Evolutionary conservation across 2,329 filamentous ascomycete genomes (phyloP), one percentile per base, ranked within the genome.

Genomic region (Metarhizium brunneum): DNA sequence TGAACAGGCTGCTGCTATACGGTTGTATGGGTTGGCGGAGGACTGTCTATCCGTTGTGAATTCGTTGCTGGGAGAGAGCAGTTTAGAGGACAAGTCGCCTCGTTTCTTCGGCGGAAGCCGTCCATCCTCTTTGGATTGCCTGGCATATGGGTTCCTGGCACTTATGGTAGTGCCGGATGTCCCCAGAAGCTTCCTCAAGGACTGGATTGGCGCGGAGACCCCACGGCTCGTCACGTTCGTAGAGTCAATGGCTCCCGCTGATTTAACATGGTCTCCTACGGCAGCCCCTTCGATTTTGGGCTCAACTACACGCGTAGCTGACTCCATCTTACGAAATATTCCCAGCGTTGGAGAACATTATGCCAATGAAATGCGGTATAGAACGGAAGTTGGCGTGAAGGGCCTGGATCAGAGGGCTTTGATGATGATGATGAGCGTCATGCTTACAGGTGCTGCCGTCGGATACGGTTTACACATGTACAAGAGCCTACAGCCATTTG

Each of bases 61-160:
- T 54, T 79, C 84, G 42, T 74, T 89, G 10, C 56, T 75, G 45
- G 57, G 59, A 63, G 25, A 59, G 58, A 63, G n/a, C 58, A 61
- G 49, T 29, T 13, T 20, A 13, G 45, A 48, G 6, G 45, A 14
- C 7, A 48, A 48, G 45, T 30, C 52, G 3, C 53, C 72, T n/a
- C 60, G 65, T 30, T 73, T 73, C 59, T 69, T 73, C 50, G 42
- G 58, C 2, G 55, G 57, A 1, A 57, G 58, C 0, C 48, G 67
- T 4, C 52, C 68, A 2, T 68, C 70, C 0, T 70, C 62, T 25
- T 59, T 95, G 29, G 92, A 96, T 69, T 96, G 89, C 66, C 69
- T 96, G 50, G 85, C 84, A 0, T 82, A 90, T 63, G 94, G 86
- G 11, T 95, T 95, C 67, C 74, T 97, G 40, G 79, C 83, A 2